phyloP scores from a whole-genome alignment of 163 green algal genomes.

The Scenedesmus sp. region DNA sequence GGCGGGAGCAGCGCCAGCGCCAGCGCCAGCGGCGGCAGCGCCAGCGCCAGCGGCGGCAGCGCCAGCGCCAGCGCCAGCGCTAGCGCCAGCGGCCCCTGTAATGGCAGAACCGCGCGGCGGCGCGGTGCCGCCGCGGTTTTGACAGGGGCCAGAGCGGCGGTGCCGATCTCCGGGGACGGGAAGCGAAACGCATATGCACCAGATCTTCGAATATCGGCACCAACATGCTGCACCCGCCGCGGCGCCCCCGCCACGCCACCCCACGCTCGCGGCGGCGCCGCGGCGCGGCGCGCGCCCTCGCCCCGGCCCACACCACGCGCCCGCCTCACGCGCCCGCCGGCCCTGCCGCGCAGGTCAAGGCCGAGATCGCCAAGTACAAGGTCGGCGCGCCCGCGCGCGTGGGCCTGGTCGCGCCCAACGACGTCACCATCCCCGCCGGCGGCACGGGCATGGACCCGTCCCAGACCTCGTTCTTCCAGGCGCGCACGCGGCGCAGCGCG shows the following conservation, averaged over 20 bases:
- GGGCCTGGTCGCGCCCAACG: constrained; percentile 89
- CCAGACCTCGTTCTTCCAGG: constrained; percentile 99
- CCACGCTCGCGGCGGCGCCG: no score
- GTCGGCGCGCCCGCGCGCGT: constrained; percentile 94
- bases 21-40: constrained; percentile 8
- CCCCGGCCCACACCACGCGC: not conserved
- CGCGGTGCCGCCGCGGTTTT: constrained; percentile 33
- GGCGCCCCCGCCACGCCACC: no score
- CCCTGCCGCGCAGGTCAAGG: constrained; percentile 62
- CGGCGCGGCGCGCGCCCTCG: no score
- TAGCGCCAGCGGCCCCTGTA: not conserved
- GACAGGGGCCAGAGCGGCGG: constrained; percentile 35
- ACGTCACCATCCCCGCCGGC: constrained; percentile 91
- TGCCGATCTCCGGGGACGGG: constrained; percentile 44
- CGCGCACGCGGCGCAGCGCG: no score
- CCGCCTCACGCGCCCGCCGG: not conserved
- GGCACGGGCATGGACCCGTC: constrained; percentile 98
- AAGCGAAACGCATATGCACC: constrained; percentile 42
- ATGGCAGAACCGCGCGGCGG: constrained; percentile 35
- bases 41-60: not conserved
- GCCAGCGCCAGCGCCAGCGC: not conserved
- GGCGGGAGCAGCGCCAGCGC: not conserved
- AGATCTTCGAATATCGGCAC: constrained; percentile 48
- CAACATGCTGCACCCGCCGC: constrained; percentile 6
- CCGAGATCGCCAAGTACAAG: constrained; percentile 92